Conservation (phyloP, 495 filamentous ascomycete species). For the Penicillium desertorum region DNA sequence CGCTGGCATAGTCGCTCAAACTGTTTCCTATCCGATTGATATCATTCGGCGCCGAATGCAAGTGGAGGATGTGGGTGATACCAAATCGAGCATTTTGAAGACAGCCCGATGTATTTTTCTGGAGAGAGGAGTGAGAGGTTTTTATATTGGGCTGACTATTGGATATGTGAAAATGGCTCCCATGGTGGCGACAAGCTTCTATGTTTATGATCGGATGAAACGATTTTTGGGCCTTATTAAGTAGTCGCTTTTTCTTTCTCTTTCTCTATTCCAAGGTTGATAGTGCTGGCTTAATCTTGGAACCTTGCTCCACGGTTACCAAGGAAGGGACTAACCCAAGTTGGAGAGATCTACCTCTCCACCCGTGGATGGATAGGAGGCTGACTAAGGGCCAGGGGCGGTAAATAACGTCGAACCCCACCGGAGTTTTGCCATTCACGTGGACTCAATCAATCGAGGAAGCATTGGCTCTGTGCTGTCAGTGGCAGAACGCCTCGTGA, state of each 20-base stretch:
- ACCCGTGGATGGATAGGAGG: not conserved
- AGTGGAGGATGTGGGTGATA: conserved; percentile 83
- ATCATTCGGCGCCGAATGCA: conserved; percentile 88
- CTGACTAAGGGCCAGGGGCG: not conserved
- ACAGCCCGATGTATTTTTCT: conserved; percentile 65
- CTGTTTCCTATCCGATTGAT: conserved; percentile 83
- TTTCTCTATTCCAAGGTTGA: not conserved
- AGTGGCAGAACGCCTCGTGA: conserved; percentile 8
- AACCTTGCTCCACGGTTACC: not conserved
- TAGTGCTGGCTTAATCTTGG: not conserved
- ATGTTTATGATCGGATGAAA: conserved; percentile 65
- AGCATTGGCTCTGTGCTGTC: conserved; percentile 14
- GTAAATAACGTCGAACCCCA: conserved; percentile 8
- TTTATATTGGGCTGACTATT: conserved; percentile 86
- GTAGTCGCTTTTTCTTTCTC: not conserved
- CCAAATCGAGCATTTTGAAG: conserved; percentile 72
- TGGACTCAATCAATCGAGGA: not conserved
- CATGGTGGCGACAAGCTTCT: conserved; percentile 74
- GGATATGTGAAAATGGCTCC: conserved; percentile 90
- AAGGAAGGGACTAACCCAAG: not conserved
- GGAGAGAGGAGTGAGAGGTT: conserved; percentile 73
- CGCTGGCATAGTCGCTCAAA: conserved; percentile 82
- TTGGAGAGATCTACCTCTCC: not conserved
- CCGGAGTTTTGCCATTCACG: conserved; percentile 24
- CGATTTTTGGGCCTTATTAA: not conserved